A percentile compares a stretch with the other conserved stretches of the same genome.
These are phyloP conservation scores for Inga oerstediana DNA, from an alignment of 306 rosid species.

Conservation along the genomic window DNA sequence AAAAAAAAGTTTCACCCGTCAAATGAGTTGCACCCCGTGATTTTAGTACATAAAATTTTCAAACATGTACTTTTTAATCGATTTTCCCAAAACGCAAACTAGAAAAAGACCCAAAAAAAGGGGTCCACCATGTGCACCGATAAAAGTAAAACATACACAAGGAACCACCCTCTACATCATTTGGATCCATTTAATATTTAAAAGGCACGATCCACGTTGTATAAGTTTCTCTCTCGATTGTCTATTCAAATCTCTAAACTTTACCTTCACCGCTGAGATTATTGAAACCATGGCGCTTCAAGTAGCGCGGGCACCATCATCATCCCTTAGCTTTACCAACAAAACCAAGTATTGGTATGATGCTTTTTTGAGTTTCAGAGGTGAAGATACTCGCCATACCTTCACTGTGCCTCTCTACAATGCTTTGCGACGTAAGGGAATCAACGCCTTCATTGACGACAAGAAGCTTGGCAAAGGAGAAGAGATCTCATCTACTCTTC, in stretches of 20 bases:
- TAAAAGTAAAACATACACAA: no score
- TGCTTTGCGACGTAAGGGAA: neutral
- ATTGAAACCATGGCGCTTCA: neutral
- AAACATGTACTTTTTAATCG: no score
- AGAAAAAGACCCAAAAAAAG: no score
- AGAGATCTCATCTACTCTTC: neutral
- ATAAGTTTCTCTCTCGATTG: neutral
- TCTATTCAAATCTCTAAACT: neutral
- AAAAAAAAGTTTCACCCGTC: no score
- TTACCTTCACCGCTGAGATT: neutral
- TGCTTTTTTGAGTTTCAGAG: neutral
- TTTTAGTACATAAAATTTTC: no score
- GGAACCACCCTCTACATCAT: no score
- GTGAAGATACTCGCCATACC: neutral
- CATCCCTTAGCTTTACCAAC: neutral
- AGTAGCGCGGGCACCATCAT: neutral
- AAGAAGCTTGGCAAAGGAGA: neutral
- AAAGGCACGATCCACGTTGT: neutral
- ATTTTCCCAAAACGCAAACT: no score
- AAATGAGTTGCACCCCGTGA: no score
- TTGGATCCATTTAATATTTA: no score
- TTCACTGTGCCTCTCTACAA: neutral
- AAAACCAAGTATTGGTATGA: neutral
- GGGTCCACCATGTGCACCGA: no score
- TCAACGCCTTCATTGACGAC: neutral